phyloP scores from a whole-genome alignment of 1,284 basidiomycete species.

The Lignosus rhinocerotis region DNA sequence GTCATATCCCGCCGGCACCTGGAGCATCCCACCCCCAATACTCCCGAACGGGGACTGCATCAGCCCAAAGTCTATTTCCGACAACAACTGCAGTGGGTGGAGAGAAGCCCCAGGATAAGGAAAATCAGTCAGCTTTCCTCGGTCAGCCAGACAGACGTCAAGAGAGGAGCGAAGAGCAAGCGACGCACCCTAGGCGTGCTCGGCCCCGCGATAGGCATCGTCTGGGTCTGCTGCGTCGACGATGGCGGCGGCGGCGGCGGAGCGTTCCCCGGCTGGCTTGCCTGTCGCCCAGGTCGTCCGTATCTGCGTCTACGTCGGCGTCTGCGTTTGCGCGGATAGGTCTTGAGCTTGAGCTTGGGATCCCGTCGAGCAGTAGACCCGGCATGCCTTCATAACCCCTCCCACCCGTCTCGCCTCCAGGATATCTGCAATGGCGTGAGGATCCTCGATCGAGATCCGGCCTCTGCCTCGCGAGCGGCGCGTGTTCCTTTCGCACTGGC shows the following conservation, averaged over 20 bases:
- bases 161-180: not conserved
- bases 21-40: conserved; percentile 12
- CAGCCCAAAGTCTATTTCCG: conserved; percentile 25
- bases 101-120: not conserved
- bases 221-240: not conserved
- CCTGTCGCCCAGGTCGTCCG: not conserved
- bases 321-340: not conserved
- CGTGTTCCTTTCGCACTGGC: not conserved
- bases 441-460: conserved; percentile 9
- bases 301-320: not conserved
- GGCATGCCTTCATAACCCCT: conserved; percentile 9
- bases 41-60: conserved; percentile 19
- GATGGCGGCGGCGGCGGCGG: not conserved
- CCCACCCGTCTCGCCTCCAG: not conserved
- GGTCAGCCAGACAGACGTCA: not conserved
- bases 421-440: not conserved
- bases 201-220: conserved; percentile 18
- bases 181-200: conserved; percentile 26
- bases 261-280: conserved; percentile 23
- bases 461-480: conserved; percentile 6
- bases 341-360: not conserved
- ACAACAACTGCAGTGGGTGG: conserved; percentile 15
- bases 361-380: conserved; percentile 3
- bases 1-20: conserved; percentile 26
- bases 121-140: not conserved